A percentile compares a stretch with the other conserved stretches of the same genome.
Conservation (phyloP, 495 filamentous ascomycete species). For the Chaetomidium leptoderma region DNA sequence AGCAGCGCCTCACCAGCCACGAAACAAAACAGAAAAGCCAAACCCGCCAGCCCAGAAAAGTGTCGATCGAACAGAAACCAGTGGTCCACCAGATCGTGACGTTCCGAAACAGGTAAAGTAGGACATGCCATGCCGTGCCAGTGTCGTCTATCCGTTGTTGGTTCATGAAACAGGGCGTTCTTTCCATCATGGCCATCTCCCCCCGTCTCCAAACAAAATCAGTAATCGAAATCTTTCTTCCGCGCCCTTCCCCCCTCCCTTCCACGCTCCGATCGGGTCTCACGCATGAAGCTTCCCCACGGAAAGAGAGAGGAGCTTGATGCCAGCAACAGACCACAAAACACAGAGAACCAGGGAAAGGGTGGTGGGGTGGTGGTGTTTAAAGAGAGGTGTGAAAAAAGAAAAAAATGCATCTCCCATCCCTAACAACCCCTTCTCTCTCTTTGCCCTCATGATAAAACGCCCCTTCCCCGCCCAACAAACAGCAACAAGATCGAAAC, state of each 20-base stretch:
- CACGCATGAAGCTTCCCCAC: background rate
- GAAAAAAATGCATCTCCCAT: constrained; percentile 2
- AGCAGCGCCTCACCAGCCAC: background rate
- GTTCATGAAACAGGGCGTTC: constrained; percentile 12
- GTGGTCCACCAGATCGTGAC: constrained; percentile 4
- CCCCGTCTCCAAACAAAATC: background rate
- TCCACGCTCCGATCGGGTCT: background rate
- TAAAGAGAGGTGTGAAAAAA: constrained; percentile 4
- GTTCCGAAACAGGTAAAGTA: constrained; percentile 10
- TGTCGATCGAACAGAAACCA: background rate
- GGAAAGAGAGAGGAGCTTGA: background rate
- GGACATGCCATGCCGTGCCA: constrained; percentile 12
- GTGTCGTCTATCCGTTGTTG: constrained; percentile 9
- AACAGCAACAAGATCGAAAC: constrained; percentile 4
- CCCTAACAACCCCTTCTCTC: background rate
- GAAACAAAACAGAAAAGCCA: background rate
- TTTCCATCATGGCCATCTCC: constrained; percentile 9
- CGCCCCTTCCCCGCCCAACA: constrained; percentile 17
- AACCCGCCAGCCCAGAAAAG: constrained; percentile 5
- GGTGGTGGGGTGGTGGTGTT: background rate
- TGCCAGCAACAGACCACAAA: constrained; percentile 10
- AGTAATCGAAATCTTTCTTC: background rate
- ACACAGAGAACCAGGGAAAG: background rate
- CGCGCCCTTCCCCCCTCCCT: background rate
- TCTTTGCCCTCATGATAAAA: constrained; percentile 10